These are phyloP conservation scores for Cordyceps javanica DNA, from an alignment of 2,329 filamentous ascomycete genomes.

Conservation along the genomic window DNA sequence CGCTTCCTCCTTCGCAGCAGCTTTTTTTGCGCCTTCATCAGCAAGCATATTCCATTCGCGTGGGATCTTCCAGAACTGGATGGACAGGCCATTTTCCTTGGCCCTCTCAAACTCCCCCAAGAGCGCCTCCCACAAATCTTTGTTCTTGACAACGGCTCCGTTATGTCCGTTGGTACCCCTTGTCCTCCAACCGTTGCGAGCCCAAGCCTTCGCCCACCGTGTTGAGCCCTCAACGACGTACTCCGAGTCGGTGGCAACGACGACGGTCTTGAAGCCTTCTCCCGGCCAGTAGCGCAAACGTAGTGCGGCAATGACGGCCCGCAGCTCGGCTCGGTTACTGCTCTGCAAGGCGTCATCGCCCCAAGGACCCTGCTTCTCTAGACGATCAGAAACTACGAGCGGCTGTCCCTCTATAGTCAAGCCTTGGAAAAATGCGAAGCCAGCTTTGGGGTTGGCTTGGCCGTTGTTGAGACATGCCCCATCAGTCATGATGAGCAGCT, in stretches of 20 bases:
- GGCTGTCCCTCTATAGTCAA: conserved; percentile 7
- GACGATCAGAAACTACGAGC: conserved; percentile 23
- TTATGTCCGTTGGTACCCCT: background rate
- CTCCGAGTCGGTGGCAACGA: conserved; percentile 49
- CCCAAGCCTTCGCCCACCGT: conserved; percentile 36
- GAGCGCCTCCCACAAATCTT: conserved; percentile 46
- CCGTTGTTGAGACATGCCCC: conserved; percentile 41
- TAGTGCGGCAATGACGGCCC: conserved; percentile 46
- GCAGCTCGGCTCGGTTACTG: conserved; percentile 50
- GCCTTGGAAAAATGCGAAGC: conserved; percentile 33
- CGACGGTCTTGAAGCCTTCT: conserved; percentile 35
- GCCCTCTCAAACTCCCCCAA: conserved; percentile 33
- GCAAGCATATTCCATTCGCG: conserved; percentile 36
- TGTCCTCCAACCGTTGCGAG: conserved; percentile 38
- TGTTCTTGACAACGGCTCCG: conserved; percentile 37
- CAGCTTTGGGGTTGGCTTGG: conserved; percentile 28
- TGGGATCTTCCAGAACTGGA: conserved; percentile 44
- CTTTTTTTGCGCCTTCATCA: conserved; percentile 33
- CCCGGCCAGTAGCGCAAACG: conserved; percentile 36
- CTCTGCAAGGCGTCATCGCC: conserved; percentile 32
- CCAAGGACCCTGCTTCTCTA: conserved; percentile 38
- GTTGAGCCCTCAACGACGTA: conserved; percentile 44
- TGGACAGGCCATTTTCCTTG: conserved; percentile 23
- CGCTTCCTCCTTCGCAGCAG: conserved; percentile 14
- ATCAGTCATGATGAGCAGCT: conserved; percentile 38